phyloP scores from a whole-genome alignment of 2,329 filamentous ascomycete species.

The Colletotrichum sp. region DNA sequence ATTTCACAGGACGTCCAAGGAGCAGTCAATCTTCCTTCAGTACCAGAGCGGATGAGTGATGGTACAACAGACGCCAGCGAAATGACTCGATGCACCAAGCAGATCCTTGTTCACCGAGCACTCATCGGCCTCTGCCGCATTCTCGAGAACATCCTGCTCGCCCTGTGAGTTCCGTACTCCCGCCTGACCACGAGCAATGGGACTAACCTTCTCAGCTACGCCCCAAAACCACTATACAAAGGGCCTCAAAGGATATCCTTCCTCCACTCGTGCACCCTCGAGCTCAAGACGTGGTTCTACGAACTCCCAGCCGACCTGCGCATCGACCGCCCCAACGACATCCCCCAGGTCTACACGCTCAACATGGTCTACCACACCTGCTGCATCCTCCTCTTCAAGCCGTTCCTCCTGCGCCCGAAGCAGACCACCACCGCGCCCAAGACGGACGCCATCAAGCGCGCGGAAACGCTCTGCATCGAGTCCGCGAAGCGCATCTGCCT shows the following conservation, averaged over 20 bases:
- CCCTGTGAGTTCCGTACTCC: slow-evolving; percentile 26
- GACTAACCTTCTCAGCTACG: slow-evolving; percentile 25
- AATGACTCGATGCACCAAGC: not conserved
- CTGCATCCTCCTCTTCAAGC: slow-evolving; percentile 33
- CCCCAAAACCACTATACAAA: slow-evolving; percentile 29
- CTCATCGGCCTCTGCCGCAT: slow-evolving; percentile 32
- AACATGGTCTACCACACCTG: slow-evolving; percentile 39
- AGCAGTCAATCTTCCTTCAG: slow-evolving; percentile 29
- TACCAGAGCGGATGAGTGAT: not conserved
- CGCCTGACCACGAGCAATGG: not conserved
- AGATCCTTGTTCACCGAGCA: slow-evolving; percentile 24
- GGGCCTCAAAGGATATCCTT: slow-evolving; percentile 26
- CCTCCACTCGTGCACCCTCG: slow-evolving; percentile 32
- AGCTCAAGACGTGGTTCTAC: slow-evolving; percentile 38
- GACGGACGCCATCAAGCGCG: not conserved
- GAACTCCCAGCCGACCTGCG: slow-evolving; percentile 32
- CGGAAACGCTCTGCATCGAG: slow-evolving; percentile 20
- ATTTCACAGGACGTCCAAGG: slow-evolving; percentile 30
- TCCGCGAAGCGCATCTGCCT: slow-evolving; percentile 28
- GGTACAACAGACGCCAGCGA: not conserved
- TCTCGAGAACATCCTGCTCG: slow-evolving; percentile 32
- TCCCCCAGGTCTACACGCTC: slow-evolving; percentile 33
- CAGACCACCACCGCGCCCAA: not conserved
- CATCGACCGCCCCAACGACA: slow-evolving; percentile 24
- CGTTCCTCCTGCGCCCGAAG: slow-evolving; percentile 22